phyloP scores from a whole-genome alignment of 768 basidiomycete species.

The Rossbeevera mucosa region DNA sequence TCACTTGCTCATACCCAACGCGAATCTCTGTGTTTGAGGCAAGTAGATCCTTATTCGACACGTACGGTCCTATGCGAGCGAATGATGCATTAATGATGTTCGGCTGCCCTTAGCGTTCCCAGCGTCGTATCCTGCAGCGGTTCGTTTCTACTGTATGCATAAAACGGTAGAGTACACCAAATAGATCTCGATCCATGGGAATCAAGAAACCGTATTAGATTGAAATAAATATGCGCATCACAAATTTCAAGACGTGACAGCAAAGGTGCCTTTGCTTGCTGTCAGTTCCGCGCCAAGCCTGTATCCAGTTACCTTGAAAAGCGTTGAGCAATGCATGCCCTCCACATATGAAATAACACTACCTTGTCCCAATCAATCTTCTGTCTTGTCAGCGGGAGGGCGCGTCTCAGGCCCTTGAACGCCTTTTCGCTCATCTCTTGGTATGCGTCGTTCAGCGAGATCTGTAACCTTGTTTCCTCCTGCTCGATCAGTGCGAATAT shows the following conservation, averaged over 20 bases:
- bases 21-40: too few relatives aligned
- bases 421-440: slow-evolving; percentile 89
- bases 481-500: slow-evolving; percentile 76
- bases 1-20: too few relatives aligned
- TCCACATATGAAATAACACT: slow-evolving; percentile 6
- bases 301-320: slow-evolving; percentile 44
- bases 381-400: slow-evolving; percentile 86
- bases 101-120: not conserved
- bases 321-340: not conserved
- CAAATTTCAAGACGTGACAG: slow-evolving; percentile 21
- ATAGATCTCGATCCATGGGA: not conserved
- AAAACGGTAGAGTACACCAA: not conserved
- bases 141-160: not conserved
- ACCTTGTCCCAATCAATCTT: slow-evolving; percentile 98
- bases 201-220: not conserved
- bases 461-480: slow-evolving; percentile 78
- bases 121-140: not conserved
- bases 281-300: slow-evolving; percentile 75
- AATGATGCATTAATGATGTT: not conserved
- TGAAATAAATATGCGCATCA: not conserved
- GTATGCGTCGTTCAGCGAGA: slow-evolving; percentile 75
- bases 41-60: too few relatives aligned
- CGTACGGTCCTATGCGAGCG: not conserved
- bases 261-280: slow-evolving; percentile 57
- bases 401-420: slow-evolving; percentile 86